These are phyloP conservation scores for Erodium texanum DNA, from an alignment of 441 rosid species.

Conservation along the genomic window DNA sequence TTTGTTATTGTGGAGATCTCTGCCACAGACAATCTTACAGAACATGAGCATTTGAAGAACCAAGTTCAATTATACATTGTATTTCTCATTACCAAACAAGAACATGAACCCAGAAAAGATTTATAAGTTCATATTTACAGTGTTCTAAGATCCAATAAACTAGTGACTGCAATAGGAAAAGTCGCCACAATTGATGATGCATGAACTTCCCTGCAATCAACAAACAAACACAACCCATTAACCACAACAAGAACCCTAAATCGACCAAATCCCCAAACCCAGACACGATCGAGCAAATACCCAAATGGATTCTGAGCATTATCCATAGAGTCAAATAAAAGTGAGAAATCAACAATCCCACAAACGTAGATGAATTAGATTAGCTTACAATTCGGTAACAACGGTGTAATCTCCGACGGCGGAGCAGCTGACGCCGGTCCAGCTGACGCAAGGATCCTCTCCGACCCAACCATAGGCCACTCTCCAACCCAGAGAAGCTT, in stretches of 20 bases:
- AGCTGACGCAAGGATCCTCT: slow-evolving; percentile 62
- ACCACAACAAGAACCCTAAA: not conserved
- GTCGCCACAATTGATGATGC: slow-evolving; percentile 71
- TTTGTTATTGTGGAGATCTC: slow-evolving; percentile 82
- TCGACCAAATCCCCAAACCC: not conserved
- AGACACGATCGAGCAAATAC: not conserved
- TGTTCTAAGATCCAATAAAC: slow-evolving; percentile 57
- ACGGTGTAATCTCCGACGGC: slow-evolving; percentile 65
- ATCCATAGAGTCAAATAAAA: not conserved
- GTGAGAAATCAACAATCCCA: not conserved
- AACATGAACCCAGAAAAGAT: not conserved
- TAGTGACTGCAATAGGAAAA: slow-evolving; percentile 68
- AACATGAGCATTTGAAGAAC: not conserved
- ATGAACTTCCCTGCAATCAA: slow-evolving; percentile 52
- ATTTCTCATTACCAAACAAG: not conserved
- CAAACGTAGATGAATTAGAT: too few species aligned
- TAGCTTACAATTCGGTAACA: slow-evolving; percentile 50
- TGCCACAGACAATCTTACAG: slow-evolving; percentile 17
- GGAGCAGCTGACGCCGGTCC: slow-evolving; percentile 75
- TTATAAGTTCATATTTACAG: slow-evolving; percentile 29
- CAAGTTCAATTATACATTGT: not conserved
- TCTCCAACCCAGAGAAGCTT: slow-evolving; percentile 77
- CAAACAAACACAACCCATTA: not conserved
- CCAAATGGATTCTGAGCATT: not conserved
- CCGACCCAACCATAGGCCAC: slow-evolving; percentile 79